Conservation (phyloP, 192 early-diverging fungal species). For the Gryganskiella cystojenkinii region DNA sequence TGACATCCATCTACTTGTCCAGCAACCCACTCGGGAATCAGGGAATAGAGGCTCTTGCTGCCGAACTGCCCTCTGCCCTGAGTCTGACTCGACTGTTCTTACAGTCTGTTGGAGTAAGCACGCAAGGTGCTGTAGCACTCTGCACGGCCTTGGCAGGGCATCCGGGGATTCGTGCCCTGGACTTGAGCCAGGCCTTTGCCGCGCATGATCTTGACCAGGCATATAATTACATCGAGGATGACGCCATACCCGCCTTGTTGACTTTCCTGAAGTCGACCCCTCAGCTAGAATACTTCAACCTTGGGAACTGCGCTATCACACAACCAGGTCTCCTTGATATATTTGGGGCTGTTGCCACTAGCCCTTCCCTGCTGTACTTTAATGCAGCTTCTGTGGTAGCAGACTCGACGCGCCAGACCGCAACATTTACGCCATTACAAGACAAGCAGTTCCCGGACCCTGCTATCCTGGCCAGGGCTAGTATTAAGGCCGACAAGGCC, state of each 20-base stretch:
- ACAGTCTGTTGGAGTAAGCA: constrained; percentile 11
- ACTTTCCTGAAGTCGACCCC: not conserved
- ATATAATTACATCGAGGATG: constrained; percentile 4
- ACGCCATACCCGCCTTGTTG: not conserved
- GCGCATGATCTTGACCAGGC: constrained; percentile 2
- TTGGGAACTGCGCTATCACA: not conserved
- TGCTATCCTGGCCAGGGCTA: not conserved
- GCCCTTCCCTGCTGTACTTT: constrained; percentile 1
- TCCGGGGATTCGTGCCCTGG: constrained; percentile 4
- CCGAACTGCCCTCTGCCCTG: constrained; percentile 2
- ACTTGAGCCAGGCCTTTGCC: not conserved
- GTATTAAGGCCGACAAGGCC: not conserved
- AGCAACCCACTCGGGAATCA: constrained; percentile 9
- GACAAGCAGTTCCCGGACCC: not conserved
- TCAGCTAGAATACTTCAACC: constrained; percentile 5
- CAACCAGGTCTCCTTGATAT: not conserved
- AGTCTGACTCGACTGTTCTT: constrained; percentile 2
- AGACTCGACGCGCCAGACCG: constrained; percentile 2
- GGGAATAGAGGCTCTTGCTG: constrained; percentile 9
- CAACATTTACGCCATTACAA: not conserved
- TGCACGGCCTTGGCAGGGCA: constrained; percentile 6
- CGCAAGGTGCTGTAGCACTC: constrained; percentile 2
- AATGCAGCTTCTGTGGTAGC: not conserved
- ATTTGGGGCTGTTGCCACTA: not conserved
- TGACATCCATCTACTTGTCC: constrained; percentile 12